Percentiles rank a stretch among this genome's conserved stretches.
Evolutionary conservation across 2,329 filamentous ascomycete species (phyloP).

Genomic region (Coniochaeta hoffmannii): DNA sequence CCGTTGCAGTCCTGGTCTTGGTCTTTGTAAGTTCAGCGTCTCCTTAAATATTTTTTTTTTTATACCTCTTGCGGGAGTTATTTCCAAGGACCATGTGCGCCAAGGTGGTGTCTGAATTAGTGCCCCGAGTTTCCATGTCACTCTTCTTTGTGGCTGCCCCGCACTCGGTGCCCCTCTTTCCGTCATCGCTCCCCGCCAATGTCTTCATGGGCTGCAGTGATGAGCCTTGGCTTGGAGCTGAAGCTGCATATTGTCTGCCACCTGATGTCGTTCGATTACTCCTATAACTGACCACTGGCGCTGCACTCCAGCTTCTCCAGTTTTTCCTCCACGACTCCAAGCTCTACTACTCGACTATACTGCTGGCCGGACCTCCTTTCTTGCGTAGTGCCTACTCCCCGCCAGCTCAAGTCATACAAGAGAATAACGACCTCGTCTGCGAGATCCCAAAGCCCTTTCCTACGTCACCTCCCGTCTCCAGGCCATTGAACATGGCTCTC

Average conservation of each 20-base stretch:
- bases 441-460: conserved; percentile 47
- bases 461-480: conserved; percentile 44
- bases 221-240: neutral
- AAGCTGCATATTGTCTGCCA: conserved; percentile 11
- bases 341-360: conserved; percentile 28
- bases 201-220: neutral
- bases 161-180: neutral
- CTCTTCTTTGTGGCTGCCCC: neutral
- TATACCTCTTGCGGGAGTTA: conserved; percentile 9
- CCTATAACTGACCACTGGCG: conserved; percentile 19
- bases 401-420: conserved; percentile 27
- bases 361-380: conserved; percentile 22
- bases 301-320: conserved; percentile 37
- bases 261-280: conserved; percentile 9
- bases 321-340: conserved; percentile 43
- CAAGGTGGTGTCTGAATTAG: conserved; percentile 3
- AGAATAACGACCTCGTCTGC: conserved; percentile 45
- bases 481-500: conserved; percentile 53
- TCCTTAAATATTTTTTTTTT: conserved; percentile 9
- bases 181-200: conserved; percentile 1
- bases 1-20: conserved; percentile 19
- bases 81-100: conserved; percentile 6
- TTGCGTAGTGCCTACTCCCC: conserved; percentile 32
- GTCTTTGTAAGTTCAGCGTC: conserved; percentile 20
- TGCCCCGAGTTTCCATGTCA: neutral